Conservation (phyloP, 2,329 filamentous ascomycete species). For the Phyllosticta capitalensis region DNA sequence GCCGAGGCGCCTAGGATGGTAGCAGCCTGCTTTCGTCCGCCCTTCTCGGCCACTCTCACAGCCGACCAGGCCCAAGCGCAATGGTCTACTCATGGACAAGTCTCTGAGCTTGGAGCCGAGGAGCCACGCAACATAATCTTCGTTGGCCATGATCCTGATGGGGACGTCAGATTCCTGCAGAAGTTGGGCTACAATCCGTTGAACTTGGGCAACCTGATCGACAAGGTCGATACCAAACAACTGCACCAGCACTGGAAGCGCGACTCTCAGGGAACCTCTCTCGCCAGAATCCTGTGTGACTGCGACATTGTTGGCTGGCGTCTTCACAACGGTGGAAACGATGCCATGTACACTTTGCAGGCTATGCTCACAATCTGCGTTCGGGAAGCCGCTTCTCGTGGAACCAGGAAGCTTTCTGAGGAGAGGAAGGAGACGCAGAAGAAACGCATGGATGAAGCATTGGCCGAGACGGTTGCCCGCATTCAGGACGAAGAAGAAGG, state of each 20-base stretch:
- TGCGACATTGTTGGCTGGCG: conserved; percentile 54
- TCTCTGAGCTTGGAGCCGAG: conserved; percentile 13
- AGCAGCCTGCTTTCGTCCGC: conserved; percentile 47
- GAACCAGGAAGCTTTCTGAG: conserved; percentile 18
- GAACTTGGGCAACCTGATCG: conserved; percentile 46
- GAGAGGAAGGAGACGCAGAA: conserved; percentile 18
- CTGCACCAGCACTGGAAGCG: conserved; percentile 58
- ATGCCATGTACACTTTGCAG: conserved; percentile 70
- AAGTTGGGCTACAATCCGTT: conserved; percentile 54
- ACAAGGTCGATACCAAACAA: conserved; percentile 61
- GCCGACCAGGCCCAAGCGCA: not conserved
- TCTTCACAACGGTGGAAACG: conserved; percentile 82
- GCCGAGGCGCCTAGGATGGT: conserved; percentile 38
- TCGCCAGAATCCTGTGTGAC: conserved; percentile 53
- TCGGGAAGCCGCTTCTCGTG: conserved; percentile 30
- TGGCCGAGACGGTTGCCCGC: conserved; percentile 25
- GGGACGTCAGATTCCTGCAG: conserved; percentile 61
- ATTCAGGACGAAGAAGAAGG: conserved; percentile 31
- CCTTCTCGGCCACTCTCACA: conserved; percentile 34
- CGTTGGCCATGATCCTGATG: conserved; percentile 63
- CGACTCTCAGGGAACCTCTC: conserved; percentile 43
- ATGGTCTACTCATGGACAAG: not conserved
- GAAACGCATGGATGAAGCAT: conserved; percentile 18
- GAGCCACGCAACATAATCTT: conserved; percentile 56
- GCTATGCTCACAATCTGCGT: conserved; percentile 58